Evolutionary conservation across 192 early-diverging fungal genomes (phyloP).

Genomic region (Entomortierella lignicola): DNA sequence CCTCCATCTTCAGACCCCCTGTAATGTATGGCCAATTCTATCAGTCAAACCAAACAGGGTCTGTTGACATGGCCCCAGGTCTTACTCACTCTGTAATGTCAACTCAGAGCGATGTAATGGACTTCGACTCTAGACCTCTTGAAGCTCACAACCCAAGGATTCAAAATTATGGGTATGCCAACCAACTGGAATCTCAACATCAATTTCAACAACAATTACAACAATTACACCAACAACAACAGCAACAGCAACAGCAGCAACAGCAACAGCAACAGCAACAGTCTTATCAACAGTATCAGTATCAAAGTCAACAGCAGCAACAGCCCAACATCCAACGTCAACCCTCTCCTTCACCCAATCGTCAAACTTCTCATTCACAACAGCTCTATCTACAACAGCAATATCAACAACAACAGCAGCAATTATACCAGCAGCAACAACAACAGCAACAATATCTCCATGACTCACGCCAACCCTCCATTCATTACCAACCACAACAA

Average conservation of each 20-base stretch:
- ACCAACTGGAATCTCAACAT: slow-evolving; percentile 6
- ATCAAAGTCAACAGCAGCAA: slow-evolving; percentile 14
- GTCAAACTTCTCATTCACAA: too few relatives aligned
- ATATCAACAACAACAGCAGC: not conserved
- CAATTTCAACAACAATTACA: slow-evolving; percentile 21
- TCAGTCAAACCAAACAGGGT: not conserved
- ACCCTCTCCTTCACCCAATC: too few relatives aligned
- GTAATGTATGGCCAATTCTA: slow-evolving; percentile 5
- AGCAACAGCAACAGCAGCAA: slow-evolving; percentile 4
- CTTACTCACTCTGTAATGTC: slow-evolving; percentile 28
- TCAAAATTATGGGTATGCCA: slow-evolving; percentile 1
- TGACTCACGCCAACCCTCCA: slow-evolving; percentile 2
- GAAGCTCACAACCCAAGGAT: slow-evolving; percentile 13
- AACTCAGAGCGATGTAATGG: slow-evolving; percentile 16
- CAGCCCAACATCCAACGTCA: not conserved
- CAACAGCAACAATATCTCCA: slow-evolving; percentile 10
- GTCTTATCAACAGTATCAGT: slow-evolving; percentile 4
- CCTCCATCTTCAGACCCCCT: not conserved
- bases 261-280: slow-evolving; percentile 4
- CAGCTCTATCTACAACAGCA: not conserved
- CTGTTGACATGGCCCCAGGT: slow-evolving; percentile 10
- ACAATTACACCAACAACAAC: slow-evolving; percentile 10
- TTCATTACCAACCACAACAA: slow-evolving; percentile 20
- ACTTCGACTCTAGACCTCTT: slow-evolving; percentile 27
- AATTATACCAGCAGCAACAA: slow-evolving; percentile 8